Evolutionary conservation across 106 monocot genomes (phyloP).

Genomic region (Posidonia australis): DNA sequence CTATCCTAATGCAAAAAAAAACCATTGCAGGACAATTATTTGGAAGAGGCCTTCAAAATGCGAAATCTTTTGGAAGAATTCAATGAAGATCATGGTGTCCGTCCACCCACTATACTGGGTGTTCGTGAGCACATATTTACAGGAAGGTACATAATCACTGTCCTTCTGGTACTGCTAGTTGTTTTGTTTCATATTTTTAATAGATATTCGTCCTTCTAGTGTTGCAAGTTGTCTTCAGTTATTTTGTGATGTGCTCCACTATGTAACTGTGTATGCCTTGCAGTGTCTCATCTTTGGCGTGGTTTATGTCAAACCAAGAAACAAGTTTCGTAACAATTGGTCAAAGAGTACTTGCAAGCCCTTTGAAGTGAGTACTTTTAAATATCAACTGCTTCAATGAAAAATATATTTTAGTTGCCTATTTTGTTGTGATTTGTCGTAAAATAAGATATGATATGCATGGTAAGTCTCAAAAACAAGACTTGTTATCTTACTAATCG

Average conservation of each 20-base stretch:
- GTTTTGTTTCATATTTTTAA: background rate
- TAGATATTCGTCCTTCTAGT: no score
- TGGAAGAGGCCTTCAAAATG: slow-evolving; percentile 99
- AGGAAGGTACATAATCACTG: slow-evolving; percentile 47
- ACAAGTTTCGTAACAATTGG: slow-evolving; percentile 98
- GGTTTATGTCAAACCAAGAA: slow-evolving; percentile 99
- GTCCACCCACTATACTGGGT: slow-evolving; percentile 91
- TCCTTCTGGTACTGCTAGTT: background rate
- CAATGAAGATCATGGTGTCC: slow-evolving; percentile 87
- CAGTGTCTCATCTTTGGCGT: slow-evolving; percentile 95
- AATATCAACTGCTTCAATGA: background rate
- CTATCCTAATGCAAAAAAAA: background rate
- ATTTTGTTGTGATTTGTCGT: background rate
- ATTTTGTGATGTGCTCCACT: background rate
- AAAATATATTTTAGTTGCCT: background rate
- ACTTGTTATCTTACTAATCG: no score
- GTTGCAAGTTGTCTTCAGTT: background rate
- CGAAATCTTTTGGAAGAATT: slow-evolving; percentile 98
- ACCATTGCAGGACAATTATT: slow-evolving; percentile 68
- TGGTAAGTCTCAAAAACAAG: no score
- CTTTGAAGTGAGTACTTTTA: slow-evolving; percentile 62
- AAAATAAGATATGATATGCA: no score
- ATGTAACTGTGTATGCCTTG: slow-evolving; percentile 4
- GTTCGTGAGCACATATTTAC: slow-evolving; percentile 99
- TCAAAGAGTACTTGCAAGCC: slow-evolving; percentile 76